Evolutionary conservation across 2,329 filamentous ascomycete species (phyloP), one percentile per base, ranked within the genome.

Genomic region (Sporothrix mexicana): DNA sequence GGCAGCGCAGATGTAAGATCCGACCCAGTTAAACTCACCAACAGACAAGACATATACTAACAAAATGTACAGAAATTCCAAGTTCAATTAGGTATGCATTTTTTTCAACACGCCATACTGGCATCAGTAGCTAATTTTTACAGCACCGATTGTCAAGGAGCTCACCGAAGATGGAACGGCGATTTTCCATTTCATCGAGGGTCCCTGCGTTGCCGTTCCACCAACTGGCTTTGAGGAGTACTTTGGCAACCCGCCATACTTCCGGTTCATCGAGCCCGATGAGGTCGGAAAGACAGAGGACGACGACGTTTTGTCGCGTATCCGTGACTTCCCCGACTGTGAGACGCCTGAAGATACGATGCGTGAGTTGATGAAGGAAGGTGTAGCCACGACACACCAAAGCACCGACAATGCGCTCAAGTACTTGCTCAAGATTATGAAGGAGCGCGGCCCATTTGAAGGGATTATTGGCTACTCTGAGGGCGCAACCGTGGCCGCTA

Each of bases 391-490:
- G n/a, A 76, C 77, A 5, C 78, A 79, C 71, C 73, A 74, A 53
- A 84, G 82, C 74, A 83, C 82, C n/a, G 79, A 80, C 72, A 78
- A 79, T 30, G 83, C 83, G 1, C 80, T 85, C 71, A 79, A 82
- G 72, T 84, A 80, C 64, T 78, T 87, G 1, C 79, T 84, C 75
- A 77, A 83, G 10, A 82, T 85, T 6, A 81, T 88, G 75, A 82
- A 86, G 17, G 80, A 84, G 49, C 78, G 81, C 2, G 82, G 82
- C 0, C 82, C 83, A 1, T 83, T 88, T 72, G 84, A 86, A 73
- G 88, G 86, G 2, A 85, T 90, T 62, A 82, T 90, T 20, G 88
- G 88, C 0, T 90, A 90, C 76, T 89, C 87, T 0, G 88, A 90
- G 77, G 88, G 88, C 2, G 87, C 88, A 1, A 86, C 85, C 0